Conservation (phyloP, 1,284 basidiomycete genomes). For the Puccinia coronata region DNA sequence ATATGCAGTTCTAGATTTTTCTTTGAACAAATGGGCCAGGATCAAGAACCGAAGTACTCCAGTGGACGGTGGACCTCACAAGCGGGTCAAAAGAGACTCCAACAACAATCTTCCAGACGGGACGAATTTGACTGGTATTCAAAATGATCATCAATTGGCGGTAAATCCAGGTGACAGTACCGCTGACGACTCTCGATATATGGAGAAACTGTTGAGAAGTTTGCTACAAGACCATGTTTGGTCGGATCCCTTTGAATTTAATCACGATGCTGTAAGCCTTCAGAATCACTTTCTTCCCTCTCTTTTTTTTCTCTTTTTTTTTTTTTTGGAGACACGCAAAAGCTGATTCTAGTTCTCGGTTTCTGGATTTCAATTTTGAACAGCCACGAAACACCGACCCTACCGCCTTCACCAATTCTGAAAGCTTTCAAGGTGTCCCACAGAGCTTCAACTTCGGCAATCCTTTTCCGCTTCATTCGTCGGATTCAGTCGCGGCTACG, state of each 20-base stretch:
- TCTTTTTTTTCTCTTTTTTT: no score
- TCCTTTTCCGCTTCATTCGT: neutral
- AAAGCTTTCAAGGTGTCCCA: neutral
- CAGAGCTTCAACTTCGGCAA: slow-evolving; percentile 7
- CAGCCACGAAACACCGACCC: neutral
- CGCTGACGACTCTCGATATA: neutral
- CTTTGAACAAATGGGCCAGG: slow-evolving; percentile 11
- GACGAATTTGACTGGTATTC: neutral
- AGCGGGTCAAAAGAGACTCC: neutral
- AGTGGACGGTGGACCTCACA: neutral
- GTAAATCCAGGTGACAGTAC: neutral
- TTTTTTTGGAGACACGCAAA: neutral
- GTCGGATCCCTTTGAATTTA: slow-evolving; percentile 12
- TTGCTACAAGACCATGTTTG: slow-evolving; percentile 9
- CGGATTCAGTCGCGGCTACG: neutral
- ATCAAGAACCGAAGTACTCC: neutral
- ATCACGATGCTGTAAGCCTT: slow-evolving; percentile 7
- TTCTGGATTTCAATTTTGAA: neutral
- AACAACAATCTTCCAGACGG: neutral
- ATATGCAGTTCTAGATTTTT: slow-evolving; percentile 21
- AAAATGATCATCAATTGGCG: neutral
- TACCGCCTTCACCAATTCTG: neutral
- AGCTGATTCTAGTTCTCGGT: neutral
- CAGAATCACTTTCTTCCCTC: neutral
- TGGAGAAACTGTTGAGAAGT: slow-evolving; percentile 5